Conservation (phyloP, 345 rosid species). For the Euphorbia tirucalli region DNA sequence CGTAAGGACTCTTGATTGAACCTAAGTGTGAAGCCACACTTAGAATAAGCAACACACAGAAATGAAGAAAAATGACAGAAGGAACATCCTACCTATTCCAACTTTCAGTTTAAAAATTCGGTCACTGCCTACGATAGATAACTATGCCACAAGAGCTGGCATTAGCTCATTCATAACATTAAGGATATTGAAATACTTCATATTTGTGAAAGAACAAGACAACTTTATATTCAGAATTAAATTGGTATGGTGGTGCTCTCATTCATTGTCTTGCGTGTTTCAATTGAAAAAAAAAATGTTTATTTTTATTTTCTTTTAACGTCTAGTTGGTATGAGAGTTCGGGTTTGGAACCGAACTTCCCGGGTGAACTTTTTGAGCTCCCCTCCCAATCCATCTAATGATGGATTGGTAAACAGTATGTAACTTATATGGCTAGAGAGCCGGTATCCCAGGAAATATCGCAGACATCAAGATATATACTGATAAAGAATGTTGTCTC, state of each 20-base stretch:
- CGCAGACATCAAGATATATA: background rate
- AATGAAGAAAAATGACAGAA: background rate
- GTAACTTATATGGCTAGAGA: background rate
- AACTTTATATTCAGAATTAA: too few species aligned
- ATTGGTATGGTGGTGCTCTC: background rate
- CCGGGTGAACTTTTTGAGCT: too few species aligned
- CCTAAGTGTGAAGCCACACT: too few species aligned
- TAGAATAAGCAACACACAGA: too few species aligned
- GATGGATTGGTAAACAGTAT: too few species aligned
- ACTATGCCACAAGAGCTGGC: conserved; percentile 1
- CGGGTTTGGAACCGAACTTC: too few species aligned
- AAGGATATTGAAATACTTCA: background rate
- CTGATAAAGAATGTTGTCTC: too few species aligned
- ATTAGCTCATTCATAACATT: background rate
- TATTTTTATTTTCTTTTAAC: too few species aligned
- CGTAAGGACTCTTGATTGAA: background rate
- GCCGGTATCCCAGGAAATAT: background rate
- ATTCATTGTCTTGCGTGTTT: background rate
- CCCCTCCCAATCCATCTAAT: too few species aligned
- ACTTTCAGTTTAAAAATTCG: background rate
- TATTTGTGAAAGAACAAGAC: background rate
- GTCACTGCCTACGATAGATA: background rate
- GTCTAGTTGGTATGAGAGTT: too few species aligned
- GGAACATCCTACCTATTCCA: conserved; percentile 9
- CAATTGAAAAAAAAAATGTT: too few species aligned